Evolutionary conservation across 2,329 filamentous ascomycete genomes (phyloP).

Genomic region (Alternaria atra): DNA sequence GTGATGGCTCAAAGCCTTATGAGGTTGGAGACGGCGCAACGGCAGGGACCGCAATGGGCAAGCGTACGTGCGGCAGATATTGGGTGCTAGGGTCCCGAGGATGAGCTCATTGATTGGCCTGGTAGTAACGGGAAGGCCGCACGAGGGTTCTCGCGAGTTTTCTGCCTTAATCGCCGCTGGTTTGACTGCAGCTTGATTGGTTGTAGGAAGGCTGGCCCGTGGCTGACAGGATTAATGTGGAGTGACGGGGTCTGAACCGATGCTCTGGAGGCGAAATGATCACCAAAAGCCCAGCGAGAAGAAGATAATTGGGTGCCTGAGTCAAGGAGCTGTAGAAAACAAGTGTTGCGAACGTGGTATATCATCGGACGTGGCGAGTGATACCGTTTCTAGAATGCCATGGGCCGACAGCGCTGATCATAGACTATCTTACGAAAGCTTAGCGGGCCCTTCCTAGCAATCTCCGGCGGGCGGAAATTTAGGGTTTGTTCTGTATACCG

Average conservation of each 20-base stretch:
- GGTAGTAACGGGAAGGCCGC: constrained; percentile 42
- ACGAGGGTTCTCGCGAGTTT: constrained; percentile 38
- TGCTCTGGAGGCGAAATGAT: constrained; percentile 50
- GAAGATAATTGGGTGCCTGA: constrained; percentile 25
- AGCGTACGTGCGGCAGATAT: constrained; percentile 37
- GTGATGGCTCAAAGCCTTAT: constrained; percentile 41
- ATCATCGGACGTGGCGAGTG: constrained; percentile 48
- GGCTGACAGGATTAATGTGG: constrained; percentile 43
- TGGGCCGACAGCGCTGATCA: constrained; percentile 46
- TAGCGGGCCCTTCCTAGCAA: constrained; percentile 38
- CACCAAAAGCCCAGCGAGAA: constrained; percentile 27
- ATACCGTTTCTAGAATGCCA: constrained; percentile 46
- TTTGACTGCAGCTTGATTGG: constrained; percentile 40
- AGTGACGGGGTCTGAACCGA: constrained; percentile 43
- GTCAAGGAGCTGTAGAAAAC: constrained; percentile 27
- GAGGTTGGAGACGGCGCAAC: constrained; percentile 44
- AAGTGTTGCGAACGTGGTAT: constrained; percentile 34
- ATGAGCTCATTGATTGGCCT: constrained; percentile 35
- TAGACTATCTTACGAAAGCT: constrained; percentile 39
- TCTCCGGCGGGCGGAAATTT: constrained; percentile 14
- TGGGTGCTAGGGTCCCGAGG: constrained; percentile 29
- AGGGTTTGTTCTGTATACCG: constrained; percentile 15
- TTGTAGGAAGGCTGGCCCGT: constrained; percentile 32
- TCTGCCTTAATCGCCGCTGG: constrained; percentile 49
- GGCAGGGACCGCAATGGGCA: constrained; percentile 37